A percentile compares a stretch with the other conserved stretches of the same genome.
phyloP scores from a whole-genome alignment of 2,329 filamentous ascomycete genomes.

The Fragosphaeria purpurea region DNA sequence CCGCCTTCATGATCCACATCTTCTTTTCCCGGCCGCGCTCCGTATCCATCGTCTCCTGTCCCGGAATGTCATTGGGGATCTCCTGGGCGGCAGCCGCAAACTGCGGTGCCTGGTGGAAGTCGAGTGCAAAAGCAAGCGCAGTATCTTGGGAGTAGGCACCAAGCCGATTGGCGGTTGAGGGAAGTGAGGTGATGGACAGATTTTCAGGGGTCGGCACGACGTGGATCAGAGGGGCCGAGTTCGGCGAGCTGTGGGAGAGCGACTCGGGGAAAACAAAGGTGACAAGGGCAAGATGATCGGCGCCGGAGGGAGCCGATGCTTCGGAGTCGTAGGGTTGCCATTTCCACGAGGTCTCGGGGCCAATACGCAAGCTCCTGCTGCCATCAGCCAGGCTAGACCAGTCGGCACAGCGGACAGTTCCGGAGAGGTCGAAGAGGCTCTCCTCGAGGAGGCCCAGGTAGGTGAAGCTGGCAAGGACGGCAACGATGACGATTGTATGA shows the following conservation, averaged over 20 bases:
- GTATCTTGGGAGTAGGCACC: constrained; percentile 78
- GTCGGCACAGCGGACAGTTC: constrained; percentile 55
- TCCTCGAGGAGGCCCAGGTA: constrained; percentile 89
- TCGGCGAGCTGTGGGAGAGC: constrained; percentile 53
- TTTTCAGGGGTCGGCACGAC: constrained; percentile 65
- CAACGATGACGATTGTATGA: constrained; percentile 85
- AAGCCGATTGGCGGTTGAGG: constrained; percentile 79
- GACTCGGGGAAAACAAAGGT: constrained; percentile 89
- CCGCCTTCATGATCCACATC: constrained; percentile 95
- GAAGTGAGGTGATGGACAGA: constrained; percentile 62
- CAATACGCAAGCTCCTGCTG: constrained; percentile 63
- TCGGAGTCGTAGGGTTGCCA: constrained; percentile 68
- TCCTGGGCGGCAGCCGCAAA: constrained; percentile 73
- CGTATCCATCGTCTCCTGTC: background rate
- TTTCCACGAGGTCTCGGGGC: constrained; percentile 75
- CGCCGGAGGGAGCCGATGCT: constrained; percentile 26
- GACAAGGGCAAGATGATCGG: constrained; percentile 68
- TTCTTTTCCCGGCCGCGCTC: constrained; percentile 61
- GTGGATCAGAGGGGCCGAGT: constrained; percentile 57
- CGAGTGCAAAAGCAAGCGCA: constrained; percentile 70
- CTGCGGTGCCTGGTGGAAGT: constrained; percentile 61
- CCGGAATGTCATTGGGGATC: constrained; percentile 52
- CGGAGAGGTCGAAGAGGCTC: constrained; percentile 63
- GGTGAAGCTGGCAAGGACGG: constrained; percentile 83
- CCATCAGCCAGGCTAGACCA: constrained; percentile 70